Evolutionary conservation across 225 moss, liverwort and hornwort species (phyloP), one percentile per base, ranked within the genome.

Genomic region (Ulota crispa): DNA sequence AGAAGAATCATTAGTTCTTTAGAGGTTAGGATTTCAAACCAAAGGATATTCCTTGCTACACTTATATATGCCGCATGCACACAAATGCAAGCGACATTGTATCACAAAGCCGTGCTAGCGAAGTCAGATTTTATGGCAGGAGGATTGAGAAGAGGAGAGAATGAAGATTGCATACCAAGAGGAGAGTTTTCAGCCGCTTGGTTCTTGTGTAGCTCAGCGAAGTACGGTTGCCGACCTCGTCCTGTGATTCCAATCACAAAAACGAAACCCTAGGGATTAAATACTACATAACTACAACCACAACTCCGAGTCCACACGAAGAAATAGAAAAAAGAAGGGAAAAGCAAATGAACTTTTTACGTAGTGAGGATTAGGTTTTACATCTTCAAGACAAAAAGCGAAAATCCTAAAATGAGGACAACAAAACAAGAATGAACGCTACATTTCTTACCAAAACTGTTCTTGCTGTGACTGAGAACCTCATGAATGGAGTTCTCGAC

Each of bases 401-500:
- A 61, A 36, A 77, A 9, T 21, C 47, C 24, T 16, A n/a, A 37
- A 39, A 6, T 16, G 26, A 32, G 12, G 3, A 11, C 14, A 52
- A 27, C 8, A 42, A 65, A 52, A 27, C 8, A 42, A 65, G 42
- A 64, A 28, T 11, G 26, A 53, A 63, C 0, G 30, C 53, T 20
- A 36, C 15, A 23, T 11, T 42, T 32, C 85, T 72, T 73, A 91
- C 88, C 88, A 31, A 75, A 68, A 2, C 78, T 83, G 8, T 87
- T 88, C 11, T 78, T 84, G 68, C 78, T 73, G 72, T 84, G 84
- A 53, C 59, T 76, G 6, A 80, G 84, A 72, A 83, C 90, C 74
- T 90, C 88, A 62, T 82, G 80, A 78, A 78, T 83, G 20, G 81
- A 83, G 3, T 66, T 83, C 72, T 87, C 86, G 55, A 83, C 65